phyloP scores from a whole-genome alignment of 1,284 basidiomycete species.

The Ceratobasidium sp. region DNA sequence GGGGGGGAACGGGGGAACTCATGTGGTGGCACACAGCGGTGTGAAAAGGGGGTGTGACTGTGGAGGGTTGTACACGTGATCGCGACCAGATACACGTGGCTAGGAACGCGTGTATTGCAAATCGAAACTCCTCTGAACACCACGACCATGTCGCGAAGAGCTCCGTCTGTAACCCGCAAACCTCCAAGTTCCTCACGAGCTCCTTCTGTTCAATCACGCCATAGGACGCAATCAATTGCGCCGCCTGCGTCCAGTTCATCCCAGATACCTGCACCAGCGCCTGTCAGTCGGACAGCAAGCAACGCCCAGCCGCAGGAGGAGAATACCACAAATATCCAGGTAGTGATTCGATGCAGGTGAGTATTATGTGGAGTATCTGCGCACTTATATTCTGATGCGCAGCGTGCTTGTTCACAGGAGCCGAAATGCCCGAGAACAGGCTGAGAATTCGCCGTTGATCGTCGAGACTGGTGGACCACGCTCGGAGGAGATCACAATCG shows the following conservation, averaged over 20 bases:
- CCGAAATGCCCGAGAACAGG: constrained; percentile 83
- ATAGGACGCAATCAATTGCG: background rate
- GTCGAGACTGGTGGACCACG: constrained; percentile 79
- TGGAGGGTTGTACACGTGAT: constrained; percentile 5
- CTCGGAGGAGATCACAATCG: constrained; percentile 80
- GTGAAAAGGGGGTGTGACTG: background rate
- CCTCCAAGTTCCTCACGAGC: constrained; percentile 2
- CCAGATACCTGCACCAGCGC: background rate
- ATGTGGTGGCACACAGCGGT: background rate
- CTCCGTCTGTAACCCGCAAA: constrained; percentile 33
- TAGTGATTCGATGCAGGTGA: constrained; percentile 88
- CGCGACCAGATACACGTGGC: constrained; percentile 10
- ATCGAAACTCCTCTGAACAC: constrained; percentile 15
- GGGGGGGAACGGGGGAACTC: constrained; percentile 17
- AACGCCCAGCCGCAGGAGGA: constrained; percentile 53
- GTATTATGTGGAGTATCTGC: constrained; percentile 46
- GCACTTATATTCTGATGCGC: background rate
- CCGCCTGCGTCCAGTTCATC: constrained; percentile 11
- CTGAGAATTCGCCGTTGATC: constrained; percentile 85
- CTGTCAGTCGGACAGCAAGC: constrained; percentile 16
- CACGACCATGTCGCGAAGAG: constrained; percentile 35
- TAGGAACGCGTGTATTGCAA: constrained; percentile 3
- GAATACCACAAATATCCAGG: constrained; percentile 77
- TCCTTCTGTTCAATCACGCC: constrained; percentile 1
- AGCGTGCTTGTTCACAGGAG: constrained; percentile 17